Conservation (phyloP, 179 eudicot species). For the Amaranthus tricolor region DNA sequence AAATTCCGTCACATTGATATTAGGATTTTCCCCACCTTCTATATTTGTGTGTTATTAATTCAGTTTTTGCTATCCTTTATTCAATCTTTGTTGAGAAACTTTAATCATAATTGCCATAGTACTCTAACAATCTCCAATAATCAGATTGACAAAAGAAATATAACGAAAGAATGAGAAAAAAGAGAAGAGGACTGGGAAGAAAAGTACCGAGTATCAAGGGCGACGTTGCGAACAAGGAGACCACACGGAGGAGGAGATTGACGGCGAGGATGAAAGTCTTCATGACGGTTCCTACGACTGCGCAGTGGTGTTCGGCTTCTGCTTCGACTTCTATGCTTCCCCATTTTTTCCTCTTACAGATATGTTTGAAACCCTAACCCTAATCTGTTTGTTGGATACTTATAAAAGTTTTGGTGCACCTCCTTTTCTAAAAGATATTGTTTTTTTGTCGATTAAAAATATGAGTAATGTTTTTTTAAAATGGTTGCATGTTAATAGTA, state of each 20-base stretch:
- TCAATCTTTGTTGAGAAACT: neutral
- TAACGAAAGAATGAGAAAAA: neutral
- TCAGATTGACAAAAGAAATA: neutral
- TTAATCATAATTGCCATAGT: neutral
- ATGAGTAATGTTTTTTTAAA: no score
- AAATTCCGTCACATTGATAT: no score
- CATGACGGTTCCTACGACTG: constrained; percentile 48
- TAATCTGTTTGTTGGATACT: no score
- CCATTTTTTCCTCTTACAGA: constrained; percentile 14
- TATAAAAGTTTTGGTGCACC: no score
- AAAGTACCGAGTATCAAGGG: constrained; percentile 69
- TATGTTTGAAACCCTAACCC: no score
- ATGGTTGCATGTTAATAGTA: no score
- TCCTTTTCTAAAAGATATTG: no score
- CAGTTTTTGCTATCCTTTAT: neutral
- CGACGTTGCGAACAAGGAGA: constrained; percentile 77
- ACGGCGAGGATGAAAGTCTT: constrained; percentile 68
- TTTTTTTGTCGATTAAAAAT: no score
- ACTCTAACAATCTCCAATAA: neutral
- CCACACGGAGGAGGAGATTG: constrained; percentile 70
- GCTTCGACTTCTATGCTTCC: constrained; percentile 34
- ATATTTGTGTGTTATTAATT: no score
- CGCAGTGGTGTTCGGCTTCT: constrained; percentile 37
- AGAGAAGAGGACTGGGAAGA: neutral
- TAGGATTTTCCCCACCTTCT: no score